A percentile compares a stretch with the other conserved stretches of the same genome.
phyloP scores from a whole-genome alignment of 495 filamentous ascomycete genomes.

The Trichocladium uniseriatum region DNA sequence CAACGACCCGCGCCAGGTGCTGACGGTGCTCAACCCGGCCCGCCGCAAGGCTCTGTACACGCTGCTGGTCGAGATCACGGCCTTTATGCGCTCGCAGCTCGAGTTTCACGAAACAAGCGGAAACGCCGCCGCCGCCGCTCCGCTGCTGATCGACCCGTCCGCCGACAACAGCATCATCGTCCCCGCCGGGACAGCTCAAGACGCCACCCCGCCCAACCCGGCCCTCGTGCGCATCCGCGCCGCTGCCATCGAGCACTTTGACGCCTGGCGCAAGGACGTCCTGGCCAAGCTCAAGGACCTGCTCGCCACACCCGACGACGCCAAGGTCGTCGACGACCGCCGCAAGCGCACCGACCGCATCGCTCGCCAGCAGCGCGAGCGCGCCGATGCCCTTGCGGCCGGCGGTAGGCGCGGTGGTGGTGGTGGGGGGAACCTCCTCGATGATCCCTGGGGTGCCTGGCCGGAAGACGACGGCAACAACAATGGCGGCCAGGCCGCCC shows the following conservation, averaged over 20 bases:
- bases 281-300: slow-evolving; percentile 32
- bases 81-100: slow-evolving; percentile 35
- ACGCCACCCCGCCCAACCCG: slow-evolving; percentile 15
- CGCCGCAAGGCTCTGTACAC: slow-evolving; percentile 34
- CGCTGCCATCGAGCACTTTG: slow-evolving; percentile 33
- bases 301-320: slow-evolving; percentile 26
- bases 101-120: slow-evolving; percentile 18
- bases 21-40: slow-evolving; percentile 35
- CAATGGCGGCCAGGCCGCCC: neutral
- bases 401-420: neutral
- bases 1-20: slow-evolving; percentile 35
- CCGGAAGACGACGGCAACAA: slow-evolving; percentile 1
- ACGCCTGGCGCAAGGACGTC: slow-evolving; percentile 31
- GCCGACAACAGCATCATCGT: slow-evolving; percentile 8
- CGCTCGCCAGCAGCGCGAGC: slow-evolving; percentile 8
- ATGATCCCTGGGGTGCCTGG: neutral
- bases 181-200: neutral
- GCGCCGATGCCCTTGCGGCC: neutral
- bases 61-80: slow-evolving; percentile 30
- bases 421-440: slow-evolving; percentile 26
- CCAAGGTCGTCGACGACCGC: slow-evolving; percentile 28
- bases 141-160: slow-evolving; percentile 11
- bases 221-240: slow-evolving; percentile 26
- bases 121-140: neutral
- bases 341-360: slow-evolving; percentile 24